Base-by-base conservation (phyloP, 75 land plant genomes). In the Chamaecyparis obtusa region DNA sequence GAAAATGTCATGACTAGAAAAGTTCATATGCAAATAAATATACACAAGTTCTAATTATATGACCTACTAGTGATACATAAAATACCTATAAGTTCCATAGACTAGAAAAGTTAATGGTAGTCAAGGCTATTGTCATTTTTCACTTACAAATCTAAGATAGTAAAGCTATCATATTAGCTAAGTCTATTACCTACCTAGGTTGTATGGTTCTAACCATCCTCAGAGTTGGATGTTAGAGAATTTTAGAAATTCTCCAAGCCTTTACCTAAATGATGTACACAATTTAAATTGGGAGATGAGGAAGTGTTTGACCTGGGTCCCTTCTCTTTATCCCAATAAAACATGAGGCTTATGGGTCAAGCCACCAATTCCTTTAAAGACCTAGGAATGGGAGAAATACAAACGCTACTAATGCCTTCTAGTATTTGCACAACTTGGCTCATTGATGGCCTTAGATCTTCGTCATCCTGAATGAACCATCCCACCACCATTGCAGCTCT, bases 391-490 rank as follows among this genome's bases (percentile, higher is more conserved):
- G 90, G 92, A 11, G 90, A 88, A 36, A 75, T 41, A 51, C 32
- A 49, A 0, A 89, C 87, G 27, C 87, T 84, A 9, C 85, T 8
- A 33, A 84, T 44, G 41, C 90, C 90, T 51, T 92, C 90, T 17
- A 92, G 83, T 55, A 92, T 86, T 33, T 88, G 86, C 35, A 91
- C 93, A 36, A 92, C 90, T 11, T 89, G 83, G 21, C 84, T 80
- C 90, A 90, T 90, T 0, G 92, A 49, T 9, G 92, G 93, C 67
- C 93, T 64, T 35, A 36, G 6, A 24, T 24, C 57, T 17, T 92
- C 90, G 54, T 90, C 87, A 39, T 88, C 93, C 83, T 91, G 93
- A 51, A 92, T 67, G 76, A 92, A 90, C 92, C 88, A 90, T n/a
- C 89, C 85, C 5, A 90, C 93, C 36, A 89, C 83, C 32, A 44